Conservation (phyloP, 2,329 filamentous ascomycete genomes). For the Passalora sequoiae region DNA sequence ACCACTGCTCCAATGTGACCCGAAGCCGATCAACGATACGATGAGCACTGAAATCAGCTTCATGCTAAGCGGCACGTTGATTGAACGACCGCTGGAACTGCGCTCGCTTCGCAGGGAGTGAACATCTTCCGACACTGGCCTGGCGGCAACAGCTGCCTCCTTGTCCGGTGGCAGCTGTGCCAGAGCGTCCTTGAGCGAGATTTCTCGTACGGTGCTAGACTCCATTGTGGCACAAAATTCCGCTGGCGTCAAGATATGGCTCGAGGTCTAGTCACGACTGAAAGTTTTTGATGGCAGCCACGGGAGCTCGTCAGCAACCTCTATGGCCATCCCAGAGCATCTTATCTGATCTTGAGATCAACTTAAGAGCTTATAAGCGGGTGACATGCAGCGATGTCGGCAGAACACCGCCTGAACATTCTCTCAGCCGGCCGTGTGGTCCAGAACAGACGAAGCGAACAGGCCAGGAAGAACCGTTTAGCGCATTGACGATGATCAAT, state of each 20-base stretch:
- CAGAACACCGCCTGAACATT: background rate
- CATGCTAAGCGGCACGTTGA: constrained; percentile 28
- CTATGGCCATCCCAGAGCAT: too few relatives aligned
- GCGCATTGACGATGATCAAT: background rate
- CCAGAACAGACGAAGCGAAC: constrained; percentile 3
- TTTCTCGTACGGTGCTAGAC: background rate
- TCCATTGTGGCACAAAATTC: background rate
- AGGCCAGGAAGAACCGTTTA: background rate
- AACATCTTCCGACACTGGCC: constrained; percentile 5
- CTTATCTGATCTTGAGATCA: too few relatives aligned
- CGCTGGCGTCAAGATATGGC: too few relatives aligned
- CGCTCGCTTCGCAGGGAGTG: constrained; percentile 4
- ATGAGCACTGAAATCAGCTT: constrained; percentile 45
- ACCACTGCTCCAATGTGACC: constrained; percentile 56
- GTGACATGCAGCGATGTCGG: background rate
- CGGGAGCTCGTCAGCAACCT: too few relatives aligned
- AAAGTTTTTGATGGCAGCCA: too few relatives aligned
- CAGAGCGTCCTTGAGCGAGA: constrained; percentile 3
- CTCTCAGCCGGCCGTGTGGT: background rate
- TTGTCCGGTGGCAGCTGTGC: background rate
- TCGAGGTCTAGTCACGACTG: too few relatives aligned
- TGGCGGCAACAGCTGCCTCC: background rate
- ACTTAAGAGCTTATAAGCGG: too few relatives aligned
- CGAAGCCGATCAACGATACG: constrained; percentile 54
- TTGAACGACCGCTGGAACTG: constrained; percentile 12